phyloP scores from a whole-genome alignment of 176 grass and related monocot species.

The Guadua angustifolia region DNA sequence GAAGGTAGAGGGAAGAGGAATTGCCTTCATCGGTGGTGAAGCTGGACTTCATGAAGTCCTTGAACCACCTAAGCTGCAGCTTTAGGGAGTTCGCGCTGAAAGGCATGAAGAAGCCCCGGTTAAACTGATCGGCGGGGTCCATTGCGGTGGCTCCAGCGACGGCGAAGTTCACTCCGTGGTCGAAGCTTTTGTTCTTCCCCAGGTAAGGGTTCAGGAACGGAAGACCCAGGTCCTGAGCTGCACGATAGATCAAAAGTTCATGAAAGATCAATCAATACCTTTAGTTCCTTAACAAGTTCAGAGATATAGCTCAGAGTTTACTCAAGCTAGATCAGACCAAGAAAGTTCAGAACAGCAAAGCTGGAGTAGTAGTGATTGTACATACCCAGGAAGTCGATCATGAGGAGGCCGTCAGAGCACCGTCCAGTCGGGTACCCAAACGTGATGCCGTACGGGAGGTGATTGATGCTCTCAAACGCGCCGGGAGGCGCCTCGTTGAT shows the following conservation, averaged over 20 bases:
- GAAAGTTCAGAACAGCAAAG: not conserved
- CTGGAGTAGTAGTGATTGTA: not conserved
- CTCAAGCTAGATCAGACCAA: not conserved
- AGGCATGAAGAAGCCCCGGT: constrained; percentile 30
- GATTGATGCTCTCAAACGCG: constrained; percentile 75
- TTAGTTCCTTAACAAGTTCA: not conserved
- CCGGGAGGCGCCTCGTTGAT: constrained; percentile 60
- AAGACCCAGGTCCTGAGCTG: constrained; percentile 67
- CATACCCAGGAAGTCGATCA: constrained; percentile 90
- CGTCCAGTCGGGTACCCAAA: constrained; percentile 73
- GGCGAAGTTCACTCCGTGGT: constrained; percentile 73
- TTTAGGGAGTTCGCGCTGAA: constrained; percentile 56
- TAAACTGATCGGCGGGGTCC: constrained; percentile 44
- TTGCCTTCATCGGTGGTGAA: constrained; percentile 44
- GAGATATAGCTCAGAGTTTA: not conserved
- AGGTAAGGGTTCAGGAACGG: constrained; percentile 71
- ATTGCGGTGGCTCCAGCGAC: constrained; percentile 63
- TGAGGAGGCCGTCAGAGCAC: constrained; percentile 94
- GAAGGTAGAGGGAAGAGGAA: not conserved
- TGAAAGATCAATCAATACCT: not conserved
- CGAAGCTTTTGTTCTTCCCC: constrained; percentile 59
- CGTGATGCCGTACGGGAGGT: constrained; percentile 78
- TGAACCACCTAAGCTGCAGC: constrained; percentile 68
- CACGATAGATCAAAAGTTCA: not conserved
- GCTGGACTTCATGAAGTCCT: constrained; percentile 55